phyloP scores from a whole-genome alignment of 2,329 filamentous ascomycete species.

The Capronia americana region DNA sequence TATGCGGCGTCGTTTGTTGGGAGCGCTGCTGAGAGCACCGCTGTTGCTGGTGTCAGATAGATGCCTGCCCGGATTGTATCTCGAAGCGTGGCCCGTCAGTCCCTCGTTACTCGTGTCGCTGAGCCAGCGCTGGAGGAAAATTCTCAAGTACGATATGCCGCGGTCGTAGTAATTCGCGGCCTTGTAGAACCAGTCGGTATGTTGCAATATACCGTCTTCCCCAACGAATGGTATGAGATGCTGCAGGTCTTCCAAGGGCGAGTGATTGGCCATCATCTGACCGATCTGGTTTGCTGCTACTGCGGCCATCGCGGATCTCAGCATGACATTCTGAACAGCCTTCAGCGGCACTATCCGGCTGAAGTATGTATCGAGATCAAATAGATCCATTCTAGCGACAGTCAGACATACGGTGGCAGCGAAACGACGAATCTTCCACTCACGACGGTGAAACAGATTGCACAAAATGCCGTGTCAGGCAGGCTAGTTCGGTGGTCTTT shows the following conservation, averaged over 20 bases:
- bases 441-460: constrained; percentile 45
- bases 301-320: constrained; percentile 48
- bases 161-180: constrained; percentile 67
- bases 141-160: constrained; percentile 59
- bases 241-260: constrained; percentile 28
- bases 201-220: constrained; percentile 40
- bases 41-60: constrained; percentile 23
- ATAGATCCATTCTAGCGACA: constrained; percentile 47
- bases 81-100: constrained; percentile 29
- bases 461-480: constrained; percentile 48
- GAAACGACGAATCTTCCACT: constrained; percentile 2
- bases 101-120: constrained; percentile 32
- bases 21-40: background rate
- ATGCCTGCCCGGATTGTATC: constrained; percentile 23
- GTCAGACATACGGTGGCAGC: constrained; percentile 7
- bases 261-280: constrained; percentile 32
- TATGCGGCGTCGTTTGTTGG: constrained; percentile 50
- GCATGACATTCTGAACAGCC: constrained; percentile 44
- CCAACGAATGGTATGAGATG: constrained; percentile 33
- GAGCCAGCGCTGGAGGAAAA: constrained; percentile 48
- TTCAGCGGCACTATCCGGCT: constrained; percentile 48
- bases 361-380: constrained; percentile 50
- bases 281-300: constrained; percentile 50
- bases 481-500: constrained; percentile 44
- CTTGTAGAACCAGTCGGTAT: constrained; percentile 65